A percentile compares a stretch with the other conserved stretches of the same genome.
Evolutionary conservation across 306 rosid genomes (phyloP).

Genomic region (Vicia villosa): DNA sequence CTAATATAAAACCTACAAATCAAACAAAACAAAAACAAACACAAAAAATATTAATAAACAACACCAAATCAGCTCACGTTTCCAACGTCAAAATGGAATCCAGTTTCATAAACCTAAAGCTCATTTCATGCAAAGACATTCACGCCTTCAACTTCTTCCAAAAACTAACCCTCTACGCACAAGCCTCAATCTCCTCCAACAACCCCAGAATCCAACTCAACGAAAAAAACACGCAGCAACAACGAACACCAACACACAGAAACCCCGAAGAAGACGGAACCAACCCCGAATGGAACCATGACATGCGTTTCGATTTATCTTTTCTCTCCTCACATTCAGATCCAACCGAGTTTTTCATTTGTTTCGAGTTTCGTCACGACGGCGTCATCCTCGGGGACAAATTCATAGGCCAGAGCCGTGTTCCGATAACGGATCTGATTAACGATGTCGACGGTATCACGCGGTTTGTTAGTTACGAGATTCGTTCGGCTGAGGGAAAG

Average conservation of each 20-base stretch:
- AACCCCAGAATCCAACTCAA: conserved; percentile 32
- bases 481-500: conserved; percentile 43
- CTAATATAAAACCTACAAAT: background rate
- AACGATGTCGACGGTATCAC: conserved; percentile 18
- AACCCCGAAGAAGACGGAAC: conserved; percentile 28
- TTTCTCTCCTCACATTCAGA: conserved; percentile 25
- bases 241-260: conserved; percentile 37
- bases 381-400: conserved; percentile 49
- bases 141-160: conserved; percentile 64
- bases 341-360: conserved; percentile 32
- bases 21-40: too few species aligned
- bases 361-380: conserved; percentile 51
- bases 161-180: conserved; percentile 56
- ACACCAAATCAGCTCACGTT: background rate
- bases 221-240: conserved; percentile 28
- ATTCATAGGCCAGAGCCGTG: conserved; percentile 49
- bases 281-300: conserved; percentile 55
- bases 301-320: conserved; percentile 33
- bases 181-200: conserved; percentile 41
- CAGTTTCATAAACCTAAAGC: conserved; percentile 43
- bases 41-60: background rate
- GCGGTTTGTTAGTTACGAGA: conserved; percentile 51
- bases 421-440: conserved; percentile 43
- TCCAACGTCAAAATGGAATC: background rate
- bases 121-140: conserved; percentile 49